These are phyloP conservation scores for Thalia dealbata DNA, from an alignment of 176 grass and related monocot species.

Conservation along the genomic window DNA sequence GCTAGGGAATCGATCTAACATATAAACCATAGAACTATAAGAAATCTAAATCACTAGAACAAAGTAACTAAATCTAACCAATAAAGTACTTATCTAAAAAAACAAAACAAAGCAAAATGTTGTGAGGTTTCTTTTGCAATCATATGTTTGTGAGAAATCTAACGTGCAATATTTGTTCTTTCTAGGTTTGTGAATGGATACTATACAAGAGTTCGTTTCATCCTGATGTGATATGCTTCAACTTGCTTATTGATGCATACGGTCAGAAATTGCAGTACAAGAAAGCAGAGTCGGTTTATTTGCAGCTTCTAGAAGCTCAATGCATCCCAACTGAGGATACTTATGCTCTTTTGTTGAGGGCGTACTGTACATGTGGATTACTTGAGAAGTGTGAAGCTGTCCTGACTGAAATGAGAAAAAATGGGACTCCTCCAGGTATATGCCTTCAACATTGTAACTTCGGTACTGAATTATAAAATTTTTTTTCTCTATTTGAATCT, in stretches of 20 bases:
- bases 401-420: slow-evolving; percentile 73
- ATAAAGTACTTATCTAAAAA: too few relatives aligned
- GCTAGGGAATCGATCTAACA: too few relatives aligned
- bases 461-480: background rate
- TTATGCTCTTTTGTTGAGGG: slow-evolving; percentile 60
- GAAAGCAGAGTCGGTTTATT: slow-evolving; percentile 62
- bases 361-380: slow-evolving; percentile 50
- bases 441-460: background rate
- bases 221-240: slow-evolving; percentile 69
- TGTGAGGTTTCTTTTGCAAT: too few relatives aligned
- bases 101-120: too few relatives aligned
- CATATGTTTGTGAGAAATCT: background rate
- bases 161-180: background rate
- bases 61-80: too few relatives aligned
- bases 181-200: slow-evolving; percentile 84
- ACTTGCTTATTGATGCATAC: slow-evolving; percentile 75
- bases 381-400: slow-evolving; percentile 66
- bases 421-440: slow-evolving; percentile 53
- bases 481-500: background rate
- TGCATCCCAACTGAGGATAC: slow-evolving; percentile 93
- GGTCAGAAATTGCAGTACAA: slow-evolving; percentile 38
- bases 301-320: slow-evolving; percentile 45
- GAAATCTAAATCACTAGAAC: too few relatives aligned
- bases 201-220: slow-evolving; percentile 63
- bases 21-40: too few relatives aligned